These are phyloP conservation scores for Plasmodium chabaudi DNA, from an alignment of 169 alveolate species.

Conservation along the genomic window DNA sequence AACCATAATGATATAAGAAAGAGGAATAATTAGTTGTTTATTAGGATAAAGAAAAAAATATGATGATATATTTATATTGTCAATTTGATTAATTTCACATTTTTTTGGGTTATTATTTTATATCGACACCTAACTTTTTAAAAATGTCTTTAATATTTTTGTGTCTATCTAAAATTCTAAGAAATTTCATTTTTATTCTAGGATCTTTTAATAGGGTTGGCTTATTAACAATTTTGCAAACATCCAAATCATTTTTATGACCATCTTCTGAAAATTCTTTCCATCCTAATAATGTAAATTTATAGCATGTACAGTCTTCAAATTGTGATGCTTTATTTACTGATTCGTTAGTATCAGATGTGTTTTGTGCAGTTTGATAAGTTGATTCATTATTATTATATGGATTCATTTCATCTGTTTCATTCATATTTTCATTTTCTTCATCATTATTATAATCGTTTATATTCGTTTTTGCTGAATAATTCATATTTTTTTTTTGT, in stretches of 20 bases:
- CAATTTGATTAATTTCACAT: too few relatives aligned
- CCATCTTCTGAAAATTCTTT: slow-evolving; percentile 77
- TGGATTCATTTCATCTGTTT: too few relatives aligned
- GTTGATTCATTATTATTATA: too few relatives aligned
- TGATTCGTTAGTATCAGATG: slow-evolving; percentile 4
- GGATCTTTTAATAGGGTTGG: slow-evolving; percentile 71
- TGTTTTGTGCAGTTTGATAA: too few relatives aligned
- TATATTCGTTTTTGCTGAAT: too few relatives aligned
- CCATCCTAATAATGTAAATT: slow-evolving; percentile 73
- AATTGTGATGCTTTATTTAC: slow-evolving; percentile 11
- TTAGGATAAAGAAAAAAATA: too few relatives aligned
- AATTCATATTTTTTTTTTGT: too few relatives aligned
- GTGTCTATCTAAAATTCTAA: slow-evolving; percentile 72
- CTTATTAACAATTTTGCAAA: slow-evolving; percentile 74
- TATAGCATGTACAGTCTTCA: slow-evolving; percentile 60
- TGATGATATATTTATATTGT: too few relatives aligned
- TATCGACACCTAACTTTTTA: slow-evolving; percentile 72
- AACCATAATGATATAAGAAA: too few relatives aligned
- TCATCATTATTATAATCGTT: too few relatives aligned
- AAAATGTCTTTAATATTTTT: slow-evolving; percentile 72
- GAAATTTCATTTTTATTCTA: slow-evolving; percentile 75
- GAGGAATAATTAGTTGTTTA: too few relatives aligned
- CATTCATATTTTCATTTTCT: too few relatives aligned
- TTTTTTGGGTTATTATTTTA: slow-evolving; percentile 8
- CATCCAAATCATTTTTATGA: slow-evolving; percentile 73